Base-by-base conservation (phyloP, 768 basidiomycete species). In the Suillus americanus region DNA sequence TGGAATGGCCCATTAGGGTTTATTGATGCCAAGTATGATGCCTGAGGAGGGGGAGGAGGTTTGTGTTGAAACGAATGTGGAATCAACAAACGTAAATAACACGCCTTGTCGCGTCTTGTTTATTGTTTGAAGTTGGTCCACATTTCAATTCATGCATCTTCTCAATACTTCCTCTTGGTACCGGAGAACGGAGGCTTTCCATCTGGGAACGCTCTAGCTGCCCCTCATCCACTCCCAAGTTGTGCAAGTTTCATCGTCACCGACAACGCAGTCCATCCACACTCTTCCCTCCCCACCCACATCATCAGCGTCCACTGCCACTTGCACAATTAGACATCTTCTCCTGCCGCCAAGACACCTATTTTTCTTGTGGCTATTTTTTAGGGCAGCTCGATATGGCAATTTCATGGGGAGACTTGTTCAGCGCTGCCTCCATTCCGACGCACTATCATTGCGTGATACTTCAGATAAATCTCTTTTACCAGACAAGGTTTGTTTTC, bases 311-410 rank as follows among this genome's bases (percentile, higher is more conserved):
- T 74, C 64, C 62, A 35, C 74, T 13, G 67, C 79, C 6, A 86
- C 85, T 68, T 81, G 85, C 30, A 78, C 82, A 8, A 79, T 91
- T 40, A 89, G 90, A 85, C 86, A 0, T 71, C 89, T 0, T 83
- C 87, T 0, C 77, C 83, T 4, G 74, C 82, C 0, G 71, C 79
- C 1, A 87, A 86, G 67, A 81, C 87, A 0, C 85, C 83, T 3
- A 67, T 83, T 0, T 91, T 86, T 68, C 75, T 91, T 41, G 73
- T 91, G 5, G 88, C 89, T 3, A 74, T 85, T 6, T 75, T 82
- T 2, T 89, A 95, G 68, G 94, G 95, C 3, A 90, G 87, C 65
- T 83, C 86, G 1, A 80, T 98, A 66, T 97, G 94, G 94, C 80
- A 81, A 38, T 79, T 79, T 96, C 89, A 0, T 92, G 94, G 89